Evolutionary conservation across 495 filamentous ascomycete species (phyloP).

Genomic region (Penicillium coffeae): DNA sequence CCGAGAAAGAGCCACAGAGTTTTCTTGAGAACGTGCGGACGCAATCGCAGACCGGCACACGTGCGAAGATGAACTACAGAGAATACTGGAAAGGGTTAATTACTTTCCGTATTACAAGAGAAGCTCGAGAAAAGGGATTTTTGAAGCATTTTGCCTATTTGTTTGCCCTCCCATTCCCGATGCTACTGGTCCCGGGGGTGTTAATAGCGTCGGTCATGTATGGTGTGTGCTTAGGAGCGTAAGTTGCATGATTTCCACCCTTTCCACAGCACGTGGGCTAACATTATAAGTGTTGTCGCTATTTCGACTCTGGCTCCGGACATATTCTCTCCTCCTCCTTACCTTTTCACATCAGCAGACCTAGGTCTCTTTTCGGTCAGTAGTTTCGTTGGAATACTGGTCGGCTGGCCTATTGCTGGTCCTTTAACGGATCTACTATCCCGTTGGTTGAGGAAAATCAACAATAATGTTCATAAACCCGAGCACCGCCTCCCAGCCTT

Average conservation of each 20-base stretch:
- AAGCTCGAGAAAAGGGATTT: conserved; percentile 14
- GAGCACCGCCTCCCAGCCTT: conserved; percentile 30
- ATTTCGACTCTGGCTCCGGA: conserved; percentile 24
- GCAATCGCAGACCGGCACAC: conserved; percentile 10
- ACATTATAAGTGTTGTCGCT: conserved; percentile 18
- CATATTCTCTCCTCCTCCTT: conserved; percentile 26
- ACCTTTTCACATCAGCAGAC: conserved; percentile 23
- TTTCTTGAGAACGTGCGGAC: conserved; percentile 18
- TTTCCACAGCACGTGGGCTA: background rate
- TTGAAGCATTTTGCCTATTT: conserved; percentile 19
- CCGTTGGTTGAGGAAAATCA: conserved; percentile 24
- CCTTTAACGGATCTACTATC: conserved; percentile 30
- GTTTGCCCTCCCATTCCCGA: conserved; percentile 31
- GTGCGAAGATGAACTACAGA: conserved; percentile 14
- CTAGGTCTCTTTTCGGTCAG: conserved; percentile 28
- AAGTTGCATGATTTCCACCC: conserved; percentile 12
- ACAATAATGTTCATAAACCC: conserved; percentile 25
- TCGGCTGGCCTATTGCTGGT: conserved; percentile 30
- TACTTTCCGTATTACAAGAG: conserved; percentile 20
- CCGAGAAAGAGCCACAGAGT: conserved; percentile 11
- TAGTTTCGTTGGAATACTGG: conserved; percentile 28
- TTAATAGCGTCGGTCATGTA: conserved; percentile 33
- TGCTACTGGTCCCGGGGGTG: conserved; percentile 26
- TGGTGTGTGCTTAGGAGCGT: conserved; percentile 36
- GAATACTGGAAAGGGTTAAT: conserved; percentile 30